Conservation (phyloP, 345 rosid species). For the Arabidopsis suecica region DNA sequence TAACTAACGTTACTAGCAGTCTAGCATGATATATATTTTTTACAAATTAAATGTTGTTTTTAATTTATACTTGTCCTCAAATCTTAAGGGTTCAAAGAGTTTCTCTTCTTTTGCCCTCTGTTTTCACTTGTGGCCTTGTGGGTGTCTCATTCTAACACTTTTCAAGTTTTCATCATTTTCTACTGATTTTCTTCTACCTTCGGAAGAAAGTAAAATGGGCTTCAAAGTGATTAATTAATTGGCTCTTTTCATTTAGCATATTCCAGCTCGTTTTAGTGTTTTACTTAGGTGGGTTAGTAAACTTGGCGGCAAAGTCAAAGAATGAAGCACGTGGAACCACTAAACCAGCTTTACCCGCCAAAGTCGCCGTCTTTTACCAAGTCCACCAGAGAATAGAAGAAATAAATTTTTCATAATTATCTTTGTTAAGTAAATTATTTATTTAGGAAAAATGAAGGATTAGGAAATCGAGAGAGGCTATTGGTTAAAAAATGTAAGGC, state of each 20-base stretch:
- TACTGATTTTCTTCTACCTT: background rate
- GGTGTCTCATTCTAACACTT: no score
- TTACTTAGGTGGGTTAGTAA: conserved; percentile 6
- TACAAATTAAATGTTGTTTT: no score
- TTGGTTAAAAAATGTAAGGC: background rate
- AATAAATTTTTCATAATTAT: no score
- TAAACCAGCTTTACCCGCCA: conserved; percentile 30
- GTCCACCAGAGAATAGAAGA: background rate
- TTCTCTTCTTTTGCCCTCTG: background rate
- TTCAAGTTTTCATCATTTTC: background rate
- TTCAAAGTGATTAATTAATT: background rate
- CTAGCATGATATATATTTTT: no score
- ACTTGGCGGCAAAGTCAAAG: conserved; percentile 41
- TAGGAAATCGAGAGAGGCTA: background rate
- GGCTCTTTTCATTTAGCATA: background rate
- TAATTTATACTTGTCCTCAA: no score
- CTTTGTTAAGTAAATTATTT: background rate
- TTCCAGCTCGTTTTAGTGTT: background rate
- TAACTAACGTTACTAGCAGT: no score
- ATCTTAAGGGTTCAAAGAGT: background rate
- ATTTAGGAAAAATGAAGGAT: conserved; percentile 7
- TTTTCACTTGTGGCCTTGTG: no score
- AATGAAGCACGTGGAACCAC: conserved; percentile 31
- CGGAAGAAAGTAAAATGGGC: background rate
- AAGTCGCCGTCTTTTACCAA: conserved; percentile 43